Base-by-base conservation (phyloP, 176 grass and related monocot genomes). In the Ampelocalamus luodianensis region DNA sequence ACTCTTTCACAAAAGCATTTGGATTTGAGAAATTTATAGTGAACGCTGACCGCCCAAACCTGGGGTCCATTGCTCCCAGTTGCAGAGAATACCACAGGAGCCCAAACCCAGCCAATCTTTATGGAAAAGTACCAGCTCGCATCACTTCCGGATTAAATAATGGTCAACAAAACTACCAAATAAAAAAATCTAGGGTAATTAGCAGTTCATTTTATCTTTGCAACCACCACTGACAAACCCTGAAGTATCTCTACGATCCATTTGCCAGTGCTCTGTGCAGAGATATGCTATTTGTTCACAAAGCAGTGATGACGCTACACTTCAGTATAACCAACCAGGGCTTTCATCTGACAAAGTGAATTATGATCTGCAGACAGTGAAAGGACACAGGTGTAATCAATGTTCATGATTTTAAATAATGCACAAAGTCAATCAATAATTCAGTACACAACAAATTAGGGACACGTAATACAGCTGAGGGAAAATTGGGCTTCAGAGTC, bases 141-240 rank as follows among this genome's bases (percentile, higher is more conserved):
- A 67, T 93, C 64, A 85, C 66, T 90, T 87, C 61, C 37, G 9
- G 74, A 60, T 90, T 71, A 42, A 79, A 81, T 60, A 71, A 84
- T 82, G 62, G 77, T 55, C 69, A 72, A 73, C 67, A 85, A 85
- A 83, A 23, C 72, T 94, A 92, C 34, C 13, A 85, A 82, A 86
- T 88, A 87, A 82, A 53, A 80, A 88, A 82, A 82, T 55, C 58
- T 91, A 80, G 54, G 44, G 12, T 74, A 62, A 59, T 78, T 24
- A 86, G 78, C 64, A 61, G 48, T 61, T 44, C 32, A 48, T 53
- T 72, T 68, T 55, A 51, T 86, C 65, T 74, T 87, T n/a, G 92
- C 89, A 92, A 27, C 96, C 96, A 74, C 96, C 96, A 71, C 96
- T 99, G 50, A 99, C 96, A 94, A 96, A 99, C 74, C 96, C 96